Base-by-base conservation (phyloP, 768 basidiomycete species). In the Suillus occidentalis region DNA sequence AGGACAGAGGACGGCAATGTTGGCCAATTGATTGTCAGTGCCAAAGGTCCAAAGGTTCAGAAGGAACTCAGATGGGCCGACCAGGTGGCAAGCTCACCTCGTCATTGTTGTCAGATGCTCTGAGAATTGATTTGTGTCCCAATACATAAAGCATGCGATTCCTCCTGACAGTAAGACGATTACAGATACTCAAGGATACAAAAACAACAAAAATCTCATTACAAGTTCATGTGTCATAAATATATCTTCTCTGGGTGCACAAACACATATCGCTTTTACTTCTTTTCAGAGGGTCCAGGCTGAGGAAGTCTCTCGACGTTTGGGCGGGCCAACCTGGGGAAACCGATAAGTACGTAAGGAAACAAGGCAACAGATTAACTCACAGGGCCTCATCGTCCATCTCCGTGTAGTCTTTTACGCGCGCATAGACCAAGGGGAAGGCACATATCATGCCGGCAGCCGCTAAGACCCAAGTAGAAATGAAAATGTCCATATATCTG, bases 391-490 rank as follows among this genome's bases (percentile, higher is more conserved):
- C 87, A 49, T 87, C 86, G 34, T 78, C 80, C 8, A 82, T 63
- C 4, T 85, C 84, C 1, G 81, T 80, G 69, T 78, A 81, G 52
- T 90, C 81, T 68, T 81, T 86, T 63, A 89, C 86, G 18, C 88
- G 86, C 59, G 84, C 74, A 71, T 87, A 78, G 28, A 90, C 83
- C 89, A 90, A 88, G 12, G 88, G 89, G 22, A 89, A 73, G 13
- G 86, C 84, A 66, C 85, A 88, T 60, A 88, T 65, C 25, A 89
- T 81, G 7, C 88, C 88, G 0, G 80, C 84, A 57, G 84, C 83
- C 50, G 89, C 83, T 13, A 90, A 77, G 12, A 77, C 78, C 89
- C 89, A 90, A 3, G 89, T 89, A 14, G 87, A 87, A 63, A 87
- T 69, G 71, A 90, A 89, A 36, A 91, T 80, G 70, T 84, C 86